Evolutionary conservation across 139 green algal species (phyloP).

Genomic region (Chlorella vulgaris): DNA sequence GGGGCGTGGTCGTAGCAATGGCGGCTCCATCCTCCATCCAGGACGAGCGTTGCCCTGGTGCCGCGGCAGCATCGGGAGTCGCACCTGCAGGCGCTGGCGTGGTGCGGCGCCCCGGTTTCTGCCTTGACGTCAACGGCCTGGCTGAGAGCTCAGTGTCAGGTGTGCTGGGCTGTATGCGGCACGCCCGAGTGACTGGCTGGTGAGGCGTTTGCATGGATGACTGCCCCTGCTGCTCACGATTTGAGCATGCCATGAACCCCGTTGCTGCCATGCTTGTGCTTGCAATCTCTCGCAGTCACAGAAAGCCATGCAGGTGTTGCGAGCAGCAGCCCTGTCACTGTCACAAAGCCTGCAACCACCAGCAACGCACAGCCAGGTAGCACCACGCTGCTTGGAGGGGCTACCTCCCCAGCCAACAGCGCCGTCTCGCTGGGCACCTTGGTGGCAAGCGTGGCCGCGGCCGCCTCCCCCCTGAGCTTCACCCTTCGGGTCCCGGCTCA

Average conservation of each 20-base stretch:
- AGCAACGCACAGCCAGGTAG: background rate
- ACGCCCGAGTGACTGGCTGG: background rate
- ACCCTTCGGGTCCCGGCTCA: conserved; percentile 5
- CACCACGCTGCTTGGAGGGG: too few relatives aligned
- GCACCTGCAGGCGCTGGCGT: background rate
- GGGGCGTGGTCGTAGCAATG: background rate
- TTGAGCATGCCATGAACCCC: background rate
- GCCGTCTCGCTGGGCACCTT: background rate
- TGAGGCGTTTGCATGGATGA: background rate
- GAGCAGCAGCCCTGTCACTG: background rate
- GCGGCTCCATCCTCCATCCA: background rate
- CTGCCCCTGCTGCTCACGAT: too few relatives aligned
- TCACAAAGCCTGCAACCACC: background rate
- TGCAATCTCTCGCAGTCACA: background rate
- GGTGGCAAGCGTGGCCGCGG: background rate
- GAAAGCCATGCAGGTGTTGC: conserved; percentile 11
- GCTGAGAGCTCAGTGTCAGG: conserved; percentile 18
- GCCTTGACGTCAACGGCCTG: conserved; percentile 9
- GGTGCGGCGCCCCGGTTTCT: conserved; percentile 5
- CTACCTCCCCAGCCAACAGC: background rate
- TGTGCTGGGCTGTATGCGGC: background rate
- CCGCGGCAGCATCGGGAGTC: background rate
- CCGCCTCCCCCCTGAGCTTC: conserved; percentile 10
- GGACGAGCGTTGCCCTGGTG: background rate
- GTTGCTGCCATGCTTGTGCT: background rate